phyloP scores from a whole-genome alignment of 2,329 filamentous ascomycete genomes.

The Blastomyces parvus region DNA sequence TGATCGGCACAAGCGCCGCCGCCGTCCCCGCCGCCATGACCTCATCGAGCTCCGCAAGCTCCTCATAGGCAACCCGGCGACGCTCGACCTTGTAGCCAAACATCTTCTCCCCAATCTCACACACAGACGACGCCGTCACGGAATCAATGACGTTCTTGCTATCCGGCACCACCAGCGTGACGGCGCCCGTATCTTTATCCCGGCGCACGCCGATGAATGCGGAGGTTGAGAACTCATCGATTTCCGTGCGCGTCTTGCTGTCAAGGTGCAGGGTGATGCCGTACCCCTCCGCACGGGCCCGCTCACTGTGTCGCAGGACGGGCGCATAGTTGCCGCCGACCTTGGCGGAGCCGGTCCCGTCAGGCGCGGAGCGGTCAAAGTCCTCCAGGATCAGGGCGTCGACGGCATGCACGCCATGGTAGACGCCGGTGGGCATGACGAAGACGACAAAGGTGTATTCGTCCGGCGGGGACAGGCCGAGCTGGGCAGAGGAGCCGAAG shows the following conservation, averaged over 20 bases:
- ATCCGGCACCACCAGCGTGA: conserved; percentile 77
- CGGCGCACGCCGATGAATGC: conserved; percentile 76
- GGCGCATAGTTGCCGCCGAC: conserved; percentile 94
- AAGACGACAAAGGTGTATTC: conserved; percentile 89
- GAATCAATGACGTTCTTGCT: conserved; percentile 80
- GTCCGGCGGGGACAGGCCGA: conserved; percentile 77
- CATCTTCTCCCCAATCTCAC: conserved; percentile 57
- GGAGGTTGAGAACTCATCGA: conserved; percentile 93
- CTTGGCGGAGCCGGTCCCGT: conserved; percentile 85
- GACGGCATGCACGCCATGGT: conserved; percentile 84
- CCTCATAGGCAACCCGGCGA: conserved; percentile 52
- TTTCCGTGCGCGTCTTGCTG: conserved; percentile 68
- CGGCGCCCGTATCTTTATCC: conserved; percentile 42
- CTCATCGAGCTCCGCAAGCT: conserved; percentile 58
- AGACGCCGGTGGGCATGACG: conserved; percentile 84
- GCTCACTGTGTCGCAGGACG: conserved; percentile 78
- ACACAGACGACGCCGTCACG: conserved; percentile 71
- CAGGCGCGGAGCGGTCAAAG: conserved; percentile 87
- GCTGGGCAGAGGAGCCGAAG: conserved; percentile 77
- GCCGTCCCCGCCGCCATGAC: conserved; percentile 89
- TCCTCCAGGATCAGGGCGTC: conserved; percentile 80
- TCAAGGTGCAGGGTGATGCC: conserved; percentile 95
- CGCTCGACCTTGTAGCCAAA: conserved; percentile 81
- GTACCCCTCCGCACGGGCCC: conserved; percentile 65
- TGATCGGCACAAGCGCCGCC: conserved; percentile 82